Conservation (phyloP, 768 basidiomycete species). For the Amanita rimosa region DNA sequence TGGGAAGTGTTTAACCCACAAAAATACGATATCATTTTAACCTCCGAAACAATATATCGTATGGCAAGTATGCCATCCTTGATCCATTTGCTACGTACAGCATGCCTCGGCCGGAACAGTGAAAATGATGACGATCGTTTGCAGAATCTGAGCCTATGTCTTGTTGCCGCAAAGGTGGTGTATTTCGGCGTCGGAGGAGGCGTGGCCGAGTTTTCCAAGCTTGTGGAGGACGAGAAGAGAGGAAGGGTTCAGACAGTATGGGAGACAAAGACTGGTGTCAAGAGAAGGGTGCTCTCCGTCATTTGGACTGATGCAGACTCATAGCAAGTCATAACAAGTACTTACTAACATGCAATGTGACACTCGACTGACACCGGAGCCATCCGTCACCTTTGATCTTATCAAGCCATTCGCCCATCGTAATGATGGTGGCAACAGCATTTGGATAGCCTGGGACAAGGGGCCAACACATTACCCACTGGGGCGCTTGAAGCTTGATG, state of each 20-base stretch:
- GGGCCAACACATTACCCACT: too few relatives aligned
- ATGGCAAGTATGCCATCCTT: constrained; percentile 52
- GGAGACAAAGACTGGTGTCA: constrained; percentile 60
- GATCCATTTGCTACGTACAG: constrained; percentile 34
- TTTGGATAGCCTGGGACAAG: too few relatives aligned
- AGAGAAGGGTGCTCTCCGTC: constrained; percentile 57
- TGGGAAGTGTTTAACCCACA: constrained; percentile 50
- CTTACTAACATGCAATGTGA: too few relatives aligned
- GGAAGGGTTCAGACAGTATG: constrained; percentile 49
- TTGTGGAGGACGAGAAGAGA: constrained; percentile 26
- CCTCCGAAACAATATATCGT: constrained; percentile 90
- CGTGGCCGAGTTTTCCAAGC: constrained; percentile 56
- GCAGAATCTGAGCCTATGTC: constrained; percentile 27
- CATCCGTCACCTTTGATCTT: too few relatives aligned
- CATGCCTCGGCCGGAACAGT: constrained; percentile 14
- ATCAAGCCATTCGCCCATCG: too few relatives aligned
- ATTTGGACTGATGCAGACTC: constrained; percentile 26
- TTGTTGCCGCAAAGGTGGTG: constrained; percentile 84
- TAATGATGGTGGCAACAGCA: too few relatives aligned
- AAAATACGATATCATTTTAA: constrained; percentile 65
- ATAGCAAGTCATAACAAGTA: too few relatives aligned
- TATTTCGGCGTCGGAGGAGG: constrained; percentile 97
- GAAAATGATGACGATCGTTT: neutral
- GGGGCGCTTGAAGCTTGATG: too few relatives aligned
- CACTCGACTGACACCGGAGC: too few relatives aligned